Evolutionary conservation across 306 rosid species (phyloP).

Genomic region (Begonia fuchsioides): DNA sequence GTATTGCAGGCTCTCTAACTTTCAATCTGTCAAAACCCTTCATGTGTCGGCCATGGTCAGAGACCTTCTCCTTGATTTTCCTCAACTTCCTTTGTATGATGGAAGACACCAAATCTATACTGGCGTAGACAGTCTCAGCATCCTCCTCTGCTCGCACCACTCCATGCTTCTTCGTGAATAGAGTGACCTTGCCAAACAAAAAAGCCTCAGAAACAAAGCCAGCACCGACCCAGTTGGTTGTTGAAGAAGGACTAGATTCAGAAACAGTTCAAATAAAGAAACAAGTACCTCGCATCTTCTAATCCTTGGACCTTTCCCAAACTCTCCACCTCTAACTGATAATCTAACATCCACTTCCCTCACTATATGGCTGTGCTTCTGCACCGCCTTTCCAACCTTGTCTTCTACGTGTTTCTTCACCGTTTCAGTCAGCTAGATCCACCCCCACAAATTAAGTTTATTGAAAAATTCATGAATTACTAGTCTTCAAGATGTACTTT

Average conservation of each 20-base stretch:
- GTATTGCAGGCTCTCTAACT: constrained; percentile 36
- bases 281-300: constrained; percentile 64
- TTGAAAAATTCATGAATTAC: too few species aligned
- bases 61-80: constrained; percentile 79
- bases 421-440: constrained; percentile 46
- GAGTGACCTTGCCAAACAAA: constrained; percentile 39
- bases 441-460: neutral
- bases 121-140: constrained; percentile 56
- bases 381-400: constrained; percentile 76
- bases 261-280: neutral
- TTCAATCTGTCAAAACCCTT: constrained; percentile 65
- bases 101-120: constrained; percentile 82
- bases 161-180: constrained; percentile 76
- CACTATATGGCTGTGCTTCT: constrained; percentile 74
- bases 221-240: too few species aligned
- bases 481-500: too few species aligned
- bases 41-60: constrained; percentile 91
- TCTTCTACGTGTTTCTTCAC: constrained; percentile 81
- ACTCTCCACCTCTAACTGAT: constrained; percentile 80
- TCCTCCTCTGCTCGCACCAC: constrained; percentile 86
- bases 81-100: constrained; percentile 89
- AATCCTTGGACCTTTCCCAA: constrained; percentile 69
- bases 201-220: too few species aligned
- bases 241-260: too few species aligned
- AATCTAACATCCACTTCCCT: constrained; percentile 85